Conservation (phyloP, 345 rosid species). For the Populus nigra region DNA sequence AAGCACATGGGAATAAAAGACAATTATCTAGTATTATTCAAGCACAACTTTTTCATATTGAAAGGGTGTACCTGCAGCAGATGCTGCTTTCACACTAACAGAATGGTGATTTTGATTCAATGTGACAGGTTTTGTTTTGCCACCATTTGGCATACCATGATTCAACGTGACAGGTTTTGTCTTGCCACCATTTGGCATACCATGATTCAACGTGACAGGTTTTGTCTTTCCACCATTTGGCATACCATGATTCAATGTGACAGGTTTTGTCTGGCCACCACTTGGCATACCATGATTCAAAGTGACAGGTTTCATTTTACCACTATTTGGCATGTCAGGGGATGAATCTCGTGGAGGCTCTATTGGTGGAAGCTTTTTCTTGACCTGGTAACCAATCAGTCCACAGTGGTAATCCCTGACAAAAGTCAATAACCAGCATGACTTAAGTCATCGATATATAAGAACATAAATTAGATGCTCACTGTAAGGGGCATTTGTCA, state of each 20-base stretch:
- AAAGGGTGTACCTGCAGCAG: slow-evolving; percentile 16
- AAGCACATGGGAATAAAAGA: neutral
- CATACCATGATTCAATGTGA: slow-evolving; percentile 21
- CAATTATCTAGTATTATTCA: neutral
- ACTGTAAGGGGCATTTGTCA: slow-evolving; percentile 1
- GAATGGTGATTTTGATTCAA: slow-evolving; percentile 25
- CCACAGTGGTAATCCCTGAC: slow-evolving; percentile 72
- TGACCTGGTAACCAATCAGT: slow-evolving; percentile 68
- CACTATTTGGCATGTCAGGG: slow-evolving; percentile 17
- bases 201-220: slow-evolving; percentile 12
- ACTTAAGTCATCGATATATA: slow-evolving; percentile 8
- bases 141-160: slow-evolving; percentile 25
- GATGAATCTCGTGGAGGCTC: slow-evolving; percentile 19
- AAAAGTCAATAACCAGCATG: slow-evolving; percentile 22
- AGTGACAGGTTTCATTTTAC: slow-evolving; percentile 24
- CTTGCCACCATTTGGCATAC: slow-evolving; percentile 20
- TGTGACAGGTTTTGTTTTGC: slow-evolving; percentile 10
- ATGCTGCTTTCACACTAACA: slow-evolving; percentile 25
- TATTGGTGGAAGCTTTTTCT: slow-evolving; percentile 42
- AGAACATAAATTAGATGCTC: slow-evolving; percentile 3
- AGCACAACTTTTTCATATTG: neutral
- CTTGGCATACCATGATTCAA: slow-evolving; percentile 22
- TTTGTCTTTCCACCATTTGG: slow-evolving; percentile 25
- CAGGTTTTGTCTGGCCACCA: slow-evolving; percentile 27
- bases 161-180: slow-evolving; percentile 27